These are phyloP conservation scores for Pythium vanterpoolii DNA, from an alignment of 352 stramenopile genomes.

Conservation along the genomic window DNA sequence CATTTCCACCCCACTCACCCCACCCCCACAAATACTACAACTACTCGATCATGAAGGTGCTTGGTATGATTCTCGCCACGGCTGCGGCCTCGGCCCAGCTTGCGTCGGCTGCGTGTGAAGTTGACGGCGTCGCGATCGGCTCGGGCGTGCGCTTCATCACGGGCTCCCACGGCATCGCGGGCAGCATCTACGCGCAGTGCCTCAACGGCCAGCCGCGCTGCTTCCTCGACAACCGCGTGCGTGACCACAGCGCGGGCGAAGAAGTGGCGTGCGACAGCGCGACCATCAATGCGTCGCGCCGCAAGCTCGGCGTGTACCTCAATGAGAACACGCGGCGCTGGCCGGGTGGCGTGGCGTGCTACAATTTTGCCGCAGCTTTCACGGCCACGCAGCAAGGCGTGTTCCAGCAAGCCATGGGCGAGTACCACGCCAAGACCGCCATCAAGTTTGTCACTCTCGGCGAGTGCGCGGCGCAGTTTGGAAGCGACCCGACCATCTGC, in stretches of 20 bases:
- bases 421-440: constrained; percentile 31
- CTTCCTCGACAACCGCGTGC: constrained; percentile 34
- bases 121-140: constrained; percentile 16
- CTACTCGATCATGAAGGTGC: not conserved
- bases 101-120: constrained; percentile 7
- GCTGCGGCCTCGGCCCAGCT: not conserved
- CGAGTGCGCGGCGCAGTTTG: constrained; percentile 26
- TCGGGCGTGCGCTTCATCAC: constrained; percentile 32
- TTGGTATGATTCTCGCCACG: not conserved
- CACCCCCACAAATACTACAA: not conserved
- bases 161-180: constrained; percentile 27
- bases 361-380: constrained; percentile 28
- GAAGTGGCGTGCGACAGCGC: constrained; percentile 28
- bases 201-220: constrained; percentile 24
- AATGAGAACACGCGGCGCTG: constrained; percentile 30
- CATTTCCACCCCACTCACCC: too few species aligned
- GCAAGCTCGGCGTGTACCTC: constrained; percentile 37
- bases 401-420: constrained; percentile 35
- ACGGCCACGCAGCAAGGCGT: constrained; percentile 29
- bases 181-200: constrained; percentile 45
- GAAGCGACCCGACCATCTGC: constrained; percentile 30
- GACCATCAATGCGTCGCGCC: constrained; percentile 36
- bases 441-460: constrained; percentile 35
- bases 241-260: constrained; percentile 25
- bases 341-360: constrained; percentile 41